phyloP scores from a whole-genome alignment of 169 alveolate genomes.

The Eimeria tenella region DNA sequence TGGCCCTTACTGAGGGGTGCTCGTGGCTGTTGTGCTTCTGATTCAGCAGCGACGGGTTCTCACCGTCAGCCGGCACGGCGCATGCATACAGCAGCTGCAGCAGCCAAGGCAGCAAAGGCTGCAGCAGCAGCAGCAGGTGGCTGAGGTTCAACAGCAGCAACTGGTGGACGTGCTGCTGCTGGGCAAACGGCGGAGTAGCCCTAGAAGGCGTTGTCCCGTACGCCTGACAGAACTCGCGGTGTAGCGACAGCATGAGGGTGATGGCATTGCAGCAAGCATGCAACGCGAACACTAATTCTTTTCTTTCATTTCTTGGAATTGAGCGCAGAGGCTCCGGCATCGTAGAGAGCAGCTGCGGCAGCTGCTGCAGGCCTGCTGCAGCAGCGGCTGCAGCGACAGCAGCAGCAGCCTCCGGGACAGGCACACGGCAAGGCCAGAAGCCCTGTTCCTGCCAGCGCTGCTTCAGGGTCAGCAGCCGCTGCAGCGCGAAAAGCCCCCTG shows the following conservation, averaged over 20 bases:
- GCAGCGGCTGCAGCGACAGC: not conserved
- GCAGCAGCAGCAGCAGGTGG: conserved; percentile 67
- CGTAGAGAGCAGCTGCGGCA: not conserved
- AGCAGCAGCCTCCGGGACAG: not conserved
- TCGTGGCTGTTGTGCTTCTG: conserved; percentile 71
- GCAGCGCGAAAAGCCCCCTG: conserved; percentile 25
- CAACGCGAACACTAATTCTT: conserved; percentile 24
- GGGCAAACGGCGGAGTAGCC: not conserved
- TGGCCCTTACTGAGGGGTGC: conserved; percentile 77
- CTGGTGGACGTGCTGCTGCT: conserved; percentile 70
- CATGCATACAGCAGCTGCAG: conserved; percentile 75
- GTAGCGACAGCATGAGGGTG: conserved; percentile 31
- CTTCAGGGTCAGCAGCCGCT: conserved; percentile 55
- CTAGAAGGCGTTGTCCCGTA: conserved; percentile 39
- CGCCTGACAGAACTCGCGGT: conserved; percentile 74
- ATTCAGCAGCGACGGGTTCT: conserved; percentile 70
- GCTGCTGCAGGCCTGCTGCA: conserved; percentile 22
- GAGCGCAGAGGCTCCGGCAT: not conserved
- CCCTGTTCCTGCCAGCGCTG: conserved; percentile 52
- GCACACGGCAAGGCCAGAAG: not conserved
- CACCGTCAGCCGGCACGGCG: conserved; percentile 66
- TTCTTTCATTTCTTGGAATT: not conserved
- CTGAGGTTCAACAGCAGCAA: conserved; percentile 56
- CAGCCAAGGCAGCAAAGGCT: conserved; percentile 54
- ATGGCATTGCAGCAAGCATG: conserved; percentile 67